Base-by-base conservation (phyloP, 345 rosid genomes). In the rapeseed (Brassica napus) region DNA sequence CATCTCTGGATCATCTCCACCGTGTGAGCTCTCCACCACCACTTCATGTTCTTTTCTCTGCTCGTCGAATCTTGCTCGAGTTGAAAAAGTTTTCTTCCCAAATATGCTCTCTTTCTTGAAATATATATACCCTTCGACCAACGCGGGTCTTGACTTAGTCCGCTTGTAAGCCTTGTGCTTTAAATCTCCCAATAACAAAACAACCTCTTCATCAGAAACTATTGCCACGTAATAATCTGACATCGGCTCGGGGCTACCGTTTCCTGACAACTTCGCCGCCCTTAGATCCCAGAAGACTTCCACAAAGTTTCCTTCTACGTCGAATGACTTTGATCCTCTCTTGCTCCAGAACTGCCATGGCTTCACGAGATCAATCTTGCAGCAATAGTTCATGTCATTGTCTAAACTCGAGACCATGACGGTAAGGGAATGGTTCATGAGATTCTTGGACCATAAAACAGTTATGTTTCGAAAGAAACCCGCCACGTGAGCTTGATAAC, bases 261-360 rank as follows among this genome's bases (percentile, higher is more conserved):
- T 88, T 7, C 88, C 87, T 0, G 86, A 57, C 61, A 92, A 77
- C 70, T 92, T 96, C 2, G 98, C 99, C 0, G 97, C 83, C 57
- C 95, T 82, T 12, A 93, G 86, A 82, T 93, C 97, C 98, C 98
- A 91, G 32, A 86, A 83, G n/a, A 93, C 81, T 21, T 93, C 92
- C 5, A 91, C 87, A 15, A 81, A 86, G 74, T 81, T 81, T 12
- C 93, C 88, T 58, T 91, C 97, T 0, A 91, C 89, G 12, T 81
- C 87, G 0, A 91, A 86, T 0, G 93, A 82, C 62, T 93, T 93
- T 69, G 81, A 84, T 3, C 98, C 97, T 82, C 87, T 91, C 72
- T 88, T 91, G 86, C 86, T 90, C 98, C 98, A 93, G 28, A 91
- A 93, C 23, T 86, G 87, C 98, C 98, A 93, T 0, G 98, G 95